These are phyloP conservation scores for Eucalyptus viminalis DNA, from an alignment of 345 rosid species.

Conservation along the genomic window DNA sequence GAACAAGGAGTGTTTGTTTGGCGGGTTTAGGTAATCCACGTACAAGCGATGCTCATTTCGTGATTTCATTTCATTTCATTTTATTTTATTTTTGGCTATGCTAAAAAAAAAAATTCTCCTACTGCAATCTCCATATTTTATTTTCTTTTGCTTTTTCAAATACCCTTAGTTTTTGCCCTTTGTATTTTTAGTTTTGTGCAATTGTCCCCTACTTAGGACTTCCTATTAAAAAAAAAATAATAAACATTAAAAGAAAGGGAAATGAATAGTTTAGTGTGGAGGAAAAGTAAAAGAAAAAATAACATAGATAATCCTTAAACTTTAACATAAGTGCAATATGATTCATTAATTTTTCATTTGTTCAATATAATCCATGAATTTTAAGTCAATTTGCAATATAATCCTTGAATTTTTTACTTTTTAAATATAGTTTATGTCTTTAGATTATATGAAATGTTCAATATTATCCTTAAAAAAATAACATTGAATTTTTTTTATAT, in stretches of 20 bases:
- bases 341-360: fast-evolving
- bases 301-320: fast-evolving
- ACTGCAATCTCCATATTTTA: fast-evolving
- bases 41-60: fast-evolving
- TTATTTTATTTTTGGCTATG: neutral
- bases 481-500: fast-evolving
- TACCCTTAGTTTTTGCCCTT: neutral
- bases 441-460: fast-evolving
- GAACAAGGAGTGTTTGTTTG: neutral
- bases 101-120: neutral
- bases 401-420: fast-evolving
- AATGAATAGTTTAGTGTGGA: fast-evolving
- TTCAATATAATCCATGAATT: too few relatives aligned
- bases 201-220: neutral
- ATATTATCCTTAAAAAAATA: fast-evolving
- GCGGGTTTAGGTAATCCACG: neutral
- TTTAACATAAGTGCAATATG: neutral
- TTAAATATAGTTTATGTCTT: neutral
- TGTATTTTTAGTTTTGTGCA: neutral
- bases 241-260: too few relatives aligned
- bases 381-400: fast-evolving
- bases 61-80: neutral
- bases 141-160: neutral
- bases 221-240: too few relatives aligned
- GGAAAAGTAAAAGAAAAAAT: too few relatives aligned